Evolutionary conservation across 1,284 basidiomycete genomes (phyloP), one percentile per base, ranked within the genome.

Genomic region (Moesziomyces parantarcticus): DNA sequence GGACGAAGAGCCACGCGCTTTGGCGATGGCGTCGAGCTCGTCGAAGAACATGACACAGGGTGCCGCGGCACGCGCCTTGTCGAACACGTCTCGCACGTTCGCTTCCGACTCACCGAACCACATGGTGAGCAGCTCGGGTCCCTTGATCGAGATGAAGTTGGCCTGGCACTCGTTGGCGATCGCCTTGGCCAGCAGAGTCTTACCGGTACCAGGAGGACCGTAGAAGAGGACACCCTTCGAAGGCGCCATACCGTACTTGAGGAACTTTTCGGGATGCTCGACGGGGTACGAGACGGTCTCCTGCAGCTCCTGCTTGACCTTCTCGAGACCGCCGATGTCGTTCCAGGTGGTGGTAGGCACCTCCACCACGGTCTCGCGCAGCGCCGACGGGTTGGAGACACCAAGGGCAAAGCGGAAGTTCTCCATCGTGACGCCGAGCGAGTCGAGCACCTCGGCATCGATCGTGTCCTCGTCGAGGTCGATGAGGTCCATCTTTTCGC

Each of bases 21-120:
- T 98, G 57, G 96, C 96, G 79, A 99, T 98, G 13, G 96, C 97
- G 85, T 99, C 96, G 83, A 99, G 88, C 86, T 99, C 96, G 82
- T 99, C 96, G 86, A 99, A 99, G 92, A 99, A 99, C 94, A 99
- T 97, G 75, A 99, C 94, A 85, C 96, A 98, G 44, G 97, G 97
- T 9, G 96, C 95, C 5, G 97, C 97, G 22, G 96, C 96, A 79
- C 97, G 93, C 54, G 97, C 96, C 87, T 99, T 98, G 89, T 99
- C 96, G 85, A 99, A 99, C 66, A 99, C 94, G 79, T 99, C 97
- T 78, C 97, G 93, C 54, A 99, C 97, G 82, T 98, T 98, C 75
- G 96, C 96, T 86, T 99, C 97, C 7, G 94, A 97, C 88, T 99
- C 97, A 89, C 97, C 97, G 86, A 99, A 99, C 96, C 96, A 99